These are phyloP conservation scores for Ganoderma boninense DNA, from an alignment of 1,284 basidiomycete genomes.

Conservation along the genomic window DNA sequence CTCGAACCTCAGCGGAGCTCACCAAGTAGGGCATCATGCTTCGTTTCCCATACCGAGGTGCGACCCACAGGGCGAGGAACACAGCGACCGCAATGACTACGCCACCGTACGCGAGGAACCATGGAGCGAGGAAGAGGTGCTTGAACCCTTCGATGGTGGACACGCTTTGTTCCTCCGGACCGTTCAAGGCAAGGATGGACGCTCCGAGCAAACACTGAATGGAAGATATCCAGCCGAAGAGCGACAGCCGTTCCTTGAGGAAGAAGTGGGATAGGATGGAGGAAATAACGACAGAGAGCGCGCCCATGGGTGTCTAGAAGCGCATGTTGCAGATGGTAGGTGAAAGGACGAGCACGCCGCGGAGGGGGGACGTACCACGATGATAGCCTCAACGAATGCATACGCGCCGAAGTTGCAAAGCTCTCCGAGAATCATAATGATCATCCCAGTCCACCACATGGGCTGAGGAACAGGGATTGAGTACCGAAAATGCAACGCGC, in stretches of 20 bases:
- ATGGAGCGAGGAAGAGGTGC: slow-evolving; percentile 65
- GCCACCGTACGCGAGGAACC: slow-evolving; percentile 68
- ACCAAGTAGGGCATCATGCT: slow-evolving; percentile 68
- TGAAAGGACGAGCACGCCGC: slow-evolving; percentile 7
- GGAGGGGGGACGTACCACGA: slow-evolving; percentile 46
- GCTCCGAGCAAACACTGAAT: slow-evolving; percentile 57
- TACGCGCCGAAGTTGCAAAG: slow-evolving; percentile 47
- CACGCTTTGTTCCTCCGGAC: slow-evolving; percentile 65
- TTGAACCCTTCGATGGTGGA: slow-evolving; percentile 68
- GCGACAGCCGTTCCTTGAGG: slow-evolving; percentile 67
- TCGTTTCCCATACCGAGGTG: slow-evolving; percentile 66
- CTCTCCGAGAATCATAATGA: slow-evolving; percentile 53
- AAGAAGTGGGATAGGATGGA: slow-evolving; percentile 79
- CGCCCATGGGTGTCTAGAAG: slow-evolving; percentile 67
- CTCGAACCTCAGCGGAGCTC: slow-evolving; percentile 12
- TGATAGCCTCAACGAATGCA: slow-evolving; percentile 59
- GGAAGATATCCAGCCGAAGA: slow-evolving; percentile 69
- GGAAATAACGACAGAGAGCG: slow-evolving; percentile 73
- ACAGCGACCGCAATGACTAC: slow-evolving; percentile 47
- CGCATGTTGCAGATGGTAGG: background rate
- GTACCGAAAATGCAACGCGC: background rate
- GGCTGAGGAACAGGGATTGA: slow-evolving; percentile 30
- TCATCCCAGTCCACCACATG: slow-evolving; percentile 65
- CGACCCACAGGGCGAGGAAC: slow-evolving; percentile 53
- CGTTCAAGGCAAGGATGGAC: slow-evolving; percentile 64